Evolutionary conservation across 345 rosid species (phyloP).

Genomic region (Corchorus capsularis): DNA sequence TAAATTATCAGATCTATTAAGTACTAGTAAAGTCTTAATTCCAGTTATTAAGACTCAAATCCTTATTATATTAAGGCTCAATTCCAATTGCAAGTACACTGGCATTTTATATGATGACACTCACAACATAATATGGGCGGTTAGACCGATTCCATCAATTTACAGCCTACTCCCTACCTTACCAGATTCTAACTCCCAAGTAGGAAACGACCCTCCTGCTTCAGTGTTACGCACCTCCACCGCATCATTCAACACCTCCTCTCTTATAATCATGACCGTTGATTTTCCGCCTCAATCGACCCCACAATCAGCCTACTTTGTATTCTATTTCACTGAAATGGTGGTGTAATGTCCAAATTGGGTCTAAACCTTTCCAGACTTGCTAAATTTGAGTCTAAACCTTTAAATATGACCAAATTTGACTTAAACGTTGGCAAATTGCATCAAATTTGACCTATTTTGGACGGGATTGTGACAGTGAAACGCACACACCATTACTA

Average conservation of each 20-base stretch:
- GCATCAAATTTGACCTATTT: no score
- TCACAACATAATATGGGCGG: slow-evolving; percentile 27
- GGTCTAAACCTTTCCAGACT: no score
- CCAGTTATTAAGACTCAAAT: no score
- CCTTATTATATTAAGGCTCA: no score
- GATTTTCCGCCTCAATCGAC: neutral
- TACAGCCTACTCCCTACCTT: neutral
- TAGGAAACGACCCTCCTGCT: neutral
- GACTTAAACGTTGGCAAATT: no score
- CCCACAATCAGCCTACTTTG: slow-evolving; percentile 23
- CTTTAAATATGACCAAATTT: no score
- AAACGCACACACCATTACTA: no score
- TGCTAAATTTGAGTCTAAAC: no score
- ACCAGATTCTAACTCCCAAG: neutral
- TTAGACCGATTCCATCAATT: slow-evolving; percentile 9
- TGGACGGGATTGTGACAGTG: no score
- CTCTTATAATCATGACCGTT: slow-evolving; percentile 15
- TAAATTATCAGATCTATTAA: no score
- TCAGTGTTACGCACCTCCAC: neutral
- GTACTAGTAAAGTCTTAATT: no score
- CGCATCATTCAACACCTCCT: neutral
- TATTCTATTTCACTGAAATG: neutral
- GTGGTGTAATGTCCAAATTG: no score
- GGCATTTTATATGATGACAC: slow-evolving; percentile 1
- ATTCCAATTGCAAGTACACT: slow-evolving; percentile 2